A percentile compares a stretch with the other conserved stretches of the same genome.
These are phyloP conservation scores for Sphagnum contortum DNA, from an alignment of 225 moss, liverwort and hornwort species.

Conservation along the genomic window DNA sequence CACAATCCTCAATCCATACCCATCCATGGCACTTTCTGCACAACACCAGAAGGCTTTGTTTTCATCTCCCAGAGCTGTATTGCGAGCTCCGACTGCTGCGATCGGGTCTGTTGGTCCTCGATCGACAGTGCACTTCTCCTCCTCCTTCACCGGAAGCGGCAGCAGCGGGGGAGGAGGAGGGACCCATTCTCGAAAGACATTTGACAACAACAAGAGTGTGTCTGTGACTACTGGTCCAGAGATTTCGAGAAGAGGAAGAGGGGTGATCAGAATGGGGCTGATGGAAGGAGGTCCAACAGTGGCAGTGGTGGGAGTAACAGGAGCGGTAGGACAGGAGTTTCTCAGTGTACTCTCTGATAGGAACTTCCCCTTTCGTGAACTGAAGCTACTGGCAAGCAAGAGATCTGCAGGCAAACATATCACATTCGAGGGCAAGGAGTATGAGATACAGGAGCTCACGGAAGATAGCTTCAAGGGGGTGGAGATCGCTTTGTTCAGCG, in stretches of 20 bases:
- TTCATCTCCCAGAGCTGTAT: too few species aligned
- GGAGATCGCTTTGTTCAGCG: conserved; percentile 92
- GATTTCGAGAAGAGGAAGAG: conserved; percentile 1
- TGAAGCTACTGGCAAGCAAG: conserved; percentile 93
- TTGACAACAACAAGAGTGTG: too few species aligned
- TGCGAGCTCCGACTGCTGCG: too few species aligned
- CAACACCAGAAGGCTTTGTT: too few species aligned
- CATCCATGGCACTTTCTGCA: too few species aligned
- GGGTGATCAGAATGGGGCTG: conserved; percentile 60
- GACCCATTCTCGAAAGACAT: too few species aligned
- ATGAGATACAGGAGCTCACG: conserved; percentile 69
- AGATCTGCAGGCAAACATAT: conserved; percentile 92
- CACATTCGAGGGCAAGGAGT: conserved; percentile 69
- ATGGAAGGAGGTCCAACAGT: conserved; percentile 73
- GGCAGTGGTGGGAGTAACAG: conserved; percentile 93
- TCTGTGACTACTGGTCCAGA: too few species aligned
- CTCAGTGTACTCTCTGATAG: conserved; percentile 77
- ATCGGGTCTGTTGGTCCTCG: too few species aligned
- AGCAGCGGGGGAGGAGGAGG: too few species aligned
- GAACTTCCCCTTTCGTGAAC: conserved; percentile 70
- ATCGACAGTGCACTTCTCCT: too few species aligned
- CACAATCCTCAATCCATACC: too few species aligned
- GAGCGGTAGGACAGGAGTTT: conserved; percentile 98
- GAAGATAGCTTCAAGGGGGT: conserved; percentile 77
- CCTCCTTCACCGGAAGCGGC: too few species aligned